phyloP scores from a whole-genome alignment of 2,329 filamentous ascomycete species.

The Cladosporium velox region DNA sequence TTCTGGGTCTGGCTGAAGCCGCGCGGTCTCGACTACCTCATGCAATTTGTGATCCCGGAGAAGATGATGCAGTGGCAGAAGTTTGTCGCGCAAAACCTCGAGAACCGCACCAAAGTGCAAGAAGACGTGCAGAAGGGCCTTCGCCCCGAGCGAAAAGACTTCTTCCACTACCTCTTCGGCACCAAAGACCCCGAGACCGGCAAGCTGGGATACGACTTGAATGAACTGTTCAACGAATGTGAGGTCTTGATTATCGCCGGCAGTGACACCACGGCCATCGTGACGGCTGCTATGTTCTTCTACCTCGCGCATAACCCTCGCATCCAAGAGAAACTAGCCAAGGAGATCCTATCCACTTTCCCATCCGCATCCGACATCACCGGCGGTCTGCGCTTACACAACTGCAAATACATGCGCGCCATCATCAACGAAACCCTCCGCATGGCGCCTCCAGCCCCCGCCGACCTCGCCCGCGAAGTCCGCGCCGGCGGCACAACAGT shows the following conservation, averaged over 20 bases:
- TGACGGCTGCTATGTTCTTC: conserved; percentile 36
- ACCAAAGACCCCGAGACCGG: conserved; percentile 30
- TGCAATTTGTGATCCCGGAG: conserved; percentile 45
- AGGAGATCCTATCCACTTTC: conserved; percentile 39
- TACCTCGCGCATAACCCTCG: conserved; percentile 35
- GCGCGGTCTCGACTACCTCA: conserved; percentile 41
- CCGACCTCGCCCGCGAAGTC: conserved; percentile 36
- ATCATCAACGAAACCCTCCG: conserved; percentile 50
- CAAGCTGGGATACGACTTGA: conserved; percentile 22
- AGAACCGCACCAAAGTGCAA: conserved; percentile 43
- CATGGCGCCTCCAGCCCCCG: conserved; percentile 44
- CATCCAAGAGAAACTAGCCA: conserved; percentile 31
- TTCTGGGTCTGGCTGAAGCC: conserved; percentile 27
- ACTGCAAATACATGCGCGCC: conserved; percentile 44
- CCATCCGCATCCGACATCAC: conserved; percentile 32
- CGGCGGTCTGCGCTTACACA: conserved; percentile 34
- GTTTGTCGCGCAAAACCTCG: conserved; percentile 44
- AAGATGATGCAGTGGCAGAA: conserved; percentile 44
- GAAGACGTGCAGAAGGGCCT: conserved; percentile 24
- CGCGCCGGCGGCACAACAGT: conserved; percentile 32
- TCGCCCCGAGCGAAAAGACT: conserved; percentile 36
- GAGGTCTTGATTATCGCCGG: conserved; percentile 30
- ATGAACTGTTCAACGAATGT: conserved; percentile 28
- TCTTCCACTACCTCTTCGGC: conserved; percentile 32
- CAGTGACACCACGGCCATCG: conserved; percentile 35